phyloP scores from a whole-genome alignment of 2,329 filamentous ascomycete species.

The Phyllosticta capitalensis region DNA sequence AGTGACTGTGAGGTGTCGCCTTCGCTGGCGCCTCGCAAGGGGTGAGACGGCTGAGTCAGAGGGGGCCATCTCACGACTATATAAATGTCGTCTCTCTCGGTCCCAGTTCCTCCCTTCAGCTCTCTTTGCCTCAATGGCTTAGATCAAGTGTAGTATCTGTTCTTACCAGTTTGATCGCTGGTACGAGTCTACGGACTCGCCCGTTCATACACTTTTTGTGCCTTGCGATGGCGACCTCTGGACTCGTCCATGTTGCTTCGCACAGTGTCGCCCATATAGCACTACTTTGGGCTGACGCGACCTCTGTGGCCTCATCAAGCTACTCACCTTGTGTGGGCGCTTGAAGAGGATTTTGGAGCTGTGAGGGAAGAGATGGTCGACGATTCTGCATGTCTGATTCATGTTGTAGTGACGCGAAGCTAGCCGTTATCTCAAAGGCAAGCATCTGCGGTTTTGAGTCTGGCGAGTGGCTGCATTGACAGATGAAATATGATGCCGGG shows the following conservation, averaged over 20 bases:
- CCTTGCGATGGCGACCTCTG: slow-evolving; percentile 3
- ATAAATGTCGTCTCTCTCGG: background rate
- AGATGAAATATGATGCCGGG: no score
- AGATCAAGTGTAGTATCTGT: slow-evolving; percentile 11
- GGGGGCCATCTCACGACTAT: background rate
- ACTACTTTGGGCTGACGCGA: slow-evolving; percentile 9
- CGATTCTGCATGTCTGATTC: no score
- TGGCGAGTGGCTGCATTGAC: no score
- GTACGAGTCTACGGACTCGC: slow-evolving; percentile 2
- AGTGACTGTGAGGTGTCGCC: background rate
- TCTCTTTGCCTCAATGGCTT: slow-evolving; percentile 9
- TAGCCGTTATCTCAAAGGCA: no score
- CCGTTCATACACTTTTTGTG: slow-evolving; percentile 5
- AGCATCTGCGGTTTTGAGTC: no score
- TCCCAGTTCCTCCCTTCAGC: background rate
- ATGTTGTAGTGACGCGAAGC: no score
- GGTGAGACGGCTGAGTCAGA: background rate
- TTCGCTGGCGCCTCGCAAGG: background rate
- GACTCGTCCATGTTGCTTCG: slow-evolving; percentile 3
- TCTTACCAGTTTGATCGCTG: slow-evolving; percentile 9
- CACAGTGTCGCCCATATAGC: slow-evolving; percentile 8
- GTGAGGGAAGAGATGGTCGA: background rate
- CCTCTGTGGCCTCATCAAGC: background rate
- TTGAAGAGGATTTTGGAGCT: slow-evolving; percentile 2
- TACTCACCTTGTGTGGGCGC: background rate